Evolutionary conservation across 345 rosid species (phyloP).

Genomic region (Lepidium aucheri): DNA sequence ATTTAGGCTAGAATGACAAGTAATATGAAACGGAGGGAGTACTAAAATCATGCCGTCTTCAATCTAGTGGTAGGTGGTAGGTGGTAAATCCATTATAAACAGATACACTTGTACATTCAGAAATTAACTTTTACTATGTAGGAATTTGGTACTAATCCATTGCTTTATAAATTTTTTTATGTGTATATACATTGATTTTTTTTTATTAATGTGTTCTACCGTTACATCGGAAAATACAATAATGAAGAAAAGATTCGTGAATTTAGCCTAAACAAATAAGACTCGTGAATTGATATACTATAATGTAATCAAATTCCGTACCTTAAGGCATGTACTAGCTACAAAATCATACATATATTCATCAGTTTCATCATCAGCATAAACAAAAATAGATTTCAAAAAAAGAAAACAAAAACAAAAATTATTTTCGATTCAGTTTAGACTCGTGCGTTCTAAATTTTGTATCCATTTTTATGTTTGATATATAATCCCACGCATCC

Average conservation of each 20-base stretch:
- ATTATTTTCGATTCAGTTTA: neutral
- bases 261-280: neutral
- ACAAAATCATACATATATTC: conserved; percentile 11
- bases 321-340: conserved; percentile 21
- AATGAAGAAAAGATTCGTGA: neutral
- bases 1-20: too few relatives aligned
- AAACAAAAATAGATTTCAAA: too few relatives aligned
- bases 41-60: too few relatives aligned
- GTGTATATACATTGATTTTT: neutral
- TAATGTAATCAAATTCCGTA: conserved; percentile 16
- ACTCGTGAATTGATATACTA: conserved; percentile 8
- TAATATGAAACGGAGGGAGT: too few relatives aligned
- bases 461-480: conserved; percentile 14
- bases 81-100: too few relatives aligned
- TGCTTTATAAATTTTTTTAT: too few relatives aligned
- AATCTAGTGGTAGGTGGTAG: too few relatives aligned
- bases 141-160: too few relatives aligned
- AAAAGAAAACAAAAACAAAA: neutral
- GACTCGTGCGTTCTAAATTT: conserved; percentile 16
- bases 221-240: conserved; percentile 15
- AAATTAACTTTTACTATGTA: too few relatives aligned
- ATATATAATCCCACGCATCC: conserved; percentile 17
- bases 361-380: conserved; percentile 6
- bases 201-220: neutral
- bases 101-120: too few relatives aligned